Conservation (phyloP, 129 eudicot genomes). For the Escallonia rubra region DNA sequence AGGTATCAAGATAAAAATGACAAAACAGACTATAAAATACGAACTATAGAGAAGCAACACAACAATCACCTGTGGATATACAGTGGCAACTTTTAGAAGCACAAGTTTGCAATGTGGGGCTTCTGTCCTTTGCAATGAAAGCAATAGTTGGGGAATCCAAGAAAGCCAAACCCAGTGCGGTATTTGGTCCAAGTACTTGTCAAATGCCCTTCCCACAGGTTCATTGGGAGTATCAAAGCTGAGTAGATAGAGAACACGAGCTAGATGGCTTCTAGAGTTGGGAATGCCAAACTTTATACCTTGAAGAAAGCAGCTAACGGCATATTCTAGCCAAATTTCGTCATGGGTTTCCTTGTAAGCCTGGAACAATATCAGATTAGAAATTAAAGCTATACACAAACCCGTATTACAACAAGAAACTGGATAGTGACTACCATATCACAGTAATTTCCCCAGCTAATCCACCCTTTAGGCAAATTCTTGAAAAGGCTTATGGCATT, state of each 20-base stretch:
- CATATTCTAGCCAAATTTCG: conserved; percentile 94
- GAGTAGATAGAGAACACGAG: conserved; percentile 95
- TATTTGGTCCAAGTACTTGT: conserved; percentile 84
- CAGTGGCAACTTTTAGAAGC: conserved; percentile 76
- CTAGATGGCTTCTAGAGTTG: conserved; percentile 93
- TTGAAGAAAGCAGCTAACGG: conserved; percentile 96
- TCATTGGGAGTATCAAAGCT: conserved; percentile 95
- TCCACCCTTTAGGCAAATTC: conserved; percentile 97
- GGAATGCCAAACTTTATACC: conserved; percentile 85
- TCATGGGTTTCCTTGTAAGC: conserved; percentile 90
- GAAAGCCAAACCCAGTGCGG: conserved; percentile 99
- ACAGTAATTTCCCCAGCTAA: conserved; percentile 99
- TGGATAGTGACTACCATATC: conserved; percentile 64
- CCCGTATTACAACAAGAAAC: background rate
- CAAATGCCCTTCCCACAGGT: conserved; percentile 90
- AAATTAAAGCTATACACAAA: conserved; percentile 8
- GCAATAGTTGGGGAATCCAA: conserved; percentile 95
- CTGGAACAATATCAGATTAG: conserved; percentile 36
- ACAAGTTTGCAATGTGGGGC: conserved; percentile 95
- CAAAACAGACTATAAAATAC: conserved; percentile 2
- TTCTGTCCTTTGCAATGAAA: conserved; percentile 91
- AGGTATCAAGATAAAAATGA: conserved; percentile 2
- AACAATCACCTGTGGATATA: conserved; percentile 74
- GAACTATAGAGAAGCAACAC: background rate
- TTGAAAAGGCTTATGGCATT: conserved; percentile 81